Conservation (phyloP, 306 rosid genomes). For the Lathyrus tuberosus region DNA sequence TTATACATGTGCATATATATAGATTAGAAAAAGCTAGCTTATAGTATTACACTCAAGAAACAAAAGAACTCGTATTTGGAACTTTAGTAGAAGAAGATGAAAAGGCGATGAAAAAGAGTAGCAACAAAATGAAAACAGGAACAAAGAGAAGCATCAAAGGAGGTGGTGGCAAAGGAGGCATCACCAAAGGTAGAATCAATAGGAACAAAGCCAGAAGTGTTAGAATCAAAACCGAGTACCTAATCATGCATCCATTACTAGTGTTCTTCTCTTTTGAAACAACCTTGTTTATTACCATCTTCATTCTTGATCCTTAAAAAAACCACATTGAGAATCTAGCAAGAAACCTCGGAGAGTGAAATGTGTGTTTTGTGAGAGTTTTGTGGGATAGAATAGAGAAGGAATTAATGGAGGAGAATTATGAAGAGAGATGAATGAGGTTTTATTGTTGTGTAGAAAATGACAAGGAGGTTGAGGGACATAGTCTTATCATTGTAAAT, state of each 20-base stretch:
- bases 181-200: conserved; percentile 59
- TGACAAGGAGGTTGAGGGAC: conserved; percentile 39
- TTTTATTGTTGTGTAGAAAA: conserved; percentile 36
- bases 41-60: conserved; percentile 14
- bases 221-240: conserved; percentile 54
- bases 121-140: conserved; percentile 55
- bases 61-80: conserved; percentile 38
- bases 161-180: conserved; percentile 87
- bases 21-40: conserved; percentile 17
- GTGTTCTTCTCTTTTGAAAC: background rate
- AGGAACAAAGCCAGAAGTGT: conserved; percentile 48
- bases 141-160: conserved; percentile 57
- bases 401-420: too few relatives aligned
- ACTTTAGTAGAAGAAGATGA: conserved; percentile 48
- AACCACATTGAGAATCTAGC: conserved; percentile 10
- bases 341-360: conserved; percentile 3
- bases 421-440: conserved; percentile 3
- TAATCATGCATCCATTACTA: conserved; percentile 46
- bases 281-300: conserved; percentile 6
- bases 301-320: background rate
- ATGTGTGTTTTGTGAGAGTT: background rate
- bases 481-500: conserved; percentile 39
- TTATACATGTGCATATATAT: conserved; percentile 17
- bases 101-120: conserved; percentile 59
- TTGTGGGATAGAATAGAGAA: background rate